Conservation (phyloP, 495 filamentous ascomycete genomes). For the Schizothecium vesticola region DNA sequence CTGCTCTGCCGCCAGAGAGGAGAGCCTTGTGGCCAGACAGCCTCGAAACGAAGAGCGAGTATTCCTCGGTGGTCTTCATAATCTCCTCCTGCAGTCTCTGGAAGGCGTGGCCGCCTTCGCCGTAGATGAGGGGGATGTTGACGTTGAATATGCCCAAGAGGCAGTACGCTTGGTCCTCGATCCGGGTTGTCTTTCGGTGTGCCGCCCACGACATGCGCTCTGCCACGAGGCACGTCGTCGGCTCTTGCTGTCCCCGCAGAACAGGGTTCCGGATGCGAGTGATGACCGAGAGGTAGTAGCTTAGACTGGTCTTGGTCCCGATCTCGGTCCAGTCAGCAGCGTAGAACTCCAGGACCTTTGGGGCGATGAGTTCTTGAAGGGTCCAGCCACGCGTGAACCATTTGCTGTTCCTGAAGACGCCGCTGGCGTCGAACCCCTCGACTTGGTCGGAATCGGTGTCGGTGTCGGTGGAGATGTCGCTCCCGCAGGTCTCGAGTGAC, state of each 20-base stretch:
- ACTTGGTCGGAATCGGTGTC: not conserved
- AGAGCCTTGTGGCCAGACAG: not conserved
- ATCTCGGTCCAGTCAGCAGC: not conserved
- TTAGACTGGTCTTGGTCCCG: not conserved
- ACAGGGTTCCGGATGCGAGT: not conserved
- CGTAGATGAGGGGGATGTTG: conserved; percentile 26
- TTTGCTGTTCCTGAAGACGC: not conserved
- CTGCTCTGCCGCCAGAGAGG: not conserved
- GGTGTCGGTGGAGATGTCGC: not conserved
- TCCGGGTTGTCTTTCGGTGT: not conserved
- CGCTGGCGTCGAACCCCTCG: not conserved
- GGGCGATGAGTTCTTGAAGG: not conserved
- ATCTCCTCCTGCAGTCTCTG: conserved; percentile 6
- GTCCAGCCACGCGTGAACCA: not conserved
- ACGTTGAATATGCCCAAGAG: conserved; percentile 26
- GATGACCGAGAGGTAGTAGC: not conserved
- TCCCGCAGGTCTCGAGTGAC: not conserved
- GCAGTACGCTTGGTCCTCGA: conserved; percentile 22
- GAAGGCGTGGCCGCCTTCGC: conserved; percentile 24
- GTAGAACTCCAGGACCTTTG: not conserved
- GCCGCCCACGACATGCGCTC: not conserved
- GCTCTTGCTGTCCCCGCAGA: not conserved
- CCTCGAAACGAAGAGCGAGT: not conserved
- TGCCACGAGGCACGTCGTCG: not conserved
- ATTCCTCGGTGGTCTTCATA: not conserved